Evolutionary conservation across 805 yeast species (phyloP).

Genomic region (Candida michaelii): DNA sequence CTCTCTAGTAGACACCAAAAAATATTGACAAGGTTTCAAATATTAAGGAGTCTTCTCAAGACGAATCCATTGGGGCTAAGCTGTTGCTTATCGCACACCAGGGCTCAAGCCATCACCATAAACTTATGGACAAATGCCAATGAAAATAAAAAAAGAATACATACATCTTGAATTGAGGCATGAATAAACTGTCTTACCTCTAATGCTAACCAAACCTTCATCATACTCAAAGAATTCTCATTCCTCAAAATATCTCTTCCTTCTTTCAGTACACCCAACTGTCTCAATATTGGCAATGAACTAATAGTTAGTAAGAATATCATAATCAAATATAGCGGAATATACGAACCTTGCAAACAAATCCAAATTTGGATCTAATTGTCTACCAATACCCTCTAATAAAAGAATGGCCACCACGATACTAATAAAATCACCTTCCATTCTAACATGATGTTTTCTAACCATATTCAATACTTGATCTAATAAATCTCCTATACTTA

Average conservation of each 20-base stretch:
- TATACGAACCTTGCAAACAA: constrained; percentile 93
- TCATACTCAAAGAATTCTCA: constrained; percentile 71
- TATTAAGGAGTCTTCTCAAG: too few species aligned
- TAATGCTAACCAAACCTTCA: constrained; percentile 86
- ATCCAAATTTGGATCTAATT: constrained; percentile 88
- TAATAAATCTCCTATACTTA: constrained; percentile 86
- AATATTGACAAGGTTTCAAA: too few species aligned
- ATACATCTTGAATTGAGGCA: constrained; percentile 77
- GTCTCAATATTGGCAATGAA: constrained; percentile 81
- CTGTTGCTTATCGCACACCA: too few species aligned
- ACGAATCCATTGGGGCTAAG: too few species aligned
- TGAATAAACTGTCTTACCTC: constrained; percentile 85
- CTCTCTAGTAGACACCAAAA: too few species aligned
- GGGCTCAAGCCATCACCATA: too few species aligned
- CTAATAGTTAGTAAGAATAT: constrained; percentile 40
- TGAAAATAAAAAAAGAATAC: constrained; percentile 26
- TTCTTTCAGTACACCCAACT: constrained; percentile 69
- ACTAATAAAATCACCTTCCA: constrained; percentile 96
- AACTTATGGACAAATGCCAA: too few species aligned
- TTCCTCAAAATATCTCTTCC: constrained; percentile 56
- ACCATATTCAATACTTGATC: constrained; percentile 91
- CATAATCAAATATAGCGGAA: constrained; percentile 39
- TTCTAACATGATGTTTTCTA: constrained; percentile 87
- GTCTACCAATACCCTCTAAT: constrained; percentile 94
- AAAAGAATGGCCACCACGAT: constrained; percentile 91